Evolutionary conservation across 2,329 filamentous ascomycete species (phyloP), one percentile per base, ranked within the genome.

Genomic region (Fusarium aywerte): DNA sequence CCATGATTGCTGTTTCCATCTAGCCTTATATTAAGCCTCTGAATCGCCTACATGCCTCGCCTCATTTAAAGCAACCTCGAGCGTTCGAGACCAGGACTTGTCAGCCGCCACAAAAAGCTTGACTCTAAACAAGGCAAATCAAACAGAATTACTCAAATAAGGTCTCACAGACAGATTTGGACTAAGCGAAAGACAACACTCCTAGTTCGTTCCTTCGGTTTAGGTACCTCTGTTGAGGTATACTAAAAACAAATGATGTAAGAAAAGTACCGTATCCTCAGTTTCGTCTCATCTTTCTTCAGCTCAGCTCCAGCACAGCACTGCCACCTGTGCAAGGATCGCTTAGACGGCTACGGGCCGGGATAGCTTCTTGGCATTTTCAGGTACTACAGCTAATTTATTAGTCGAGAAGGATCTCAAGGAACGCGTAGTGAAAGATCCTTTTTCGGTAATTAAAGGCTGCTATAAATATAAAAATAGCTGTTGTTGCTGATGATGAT

Each of bases 301-400:
- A 39, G 36, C 36, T 39, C 20, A 27, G 27, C 27, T 27, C 27
- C 11, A 27, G 27, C 39, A 42, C 43, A 38, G 63, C 51, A 58
- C 63, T 62, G 62, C 62, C 62, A 62, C 62, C 40, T 45, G 29
- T 45, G n/a, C 62, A 62, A 48, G 62, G 57, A 49, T 66, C 18
- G 42, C 47, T 52, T 62, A 51, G 42, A 51, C 51, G 50, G 63
- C 62, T 58, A 42, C 63, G 63, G 63, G 31, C 63, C 63, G 62
- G 52, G 50, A 63, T 66, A 62, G 62, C 43, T 40, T 57, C 62
- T 49, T 61, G 45, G 62, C 59, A 39, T 57, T 52, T 32, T 38
- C 45, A 56, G 55, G 47, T 39, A 42, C 50, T 57, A 33, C 20
- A 43, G 25, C 10, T 13, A 29, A 21, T n/a, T n/a, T 25, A 23